Base-by-base conservation (phyloP, 2,329 filamentous ascomycete genomes). In the Penicillium corylophilum region DNA sequence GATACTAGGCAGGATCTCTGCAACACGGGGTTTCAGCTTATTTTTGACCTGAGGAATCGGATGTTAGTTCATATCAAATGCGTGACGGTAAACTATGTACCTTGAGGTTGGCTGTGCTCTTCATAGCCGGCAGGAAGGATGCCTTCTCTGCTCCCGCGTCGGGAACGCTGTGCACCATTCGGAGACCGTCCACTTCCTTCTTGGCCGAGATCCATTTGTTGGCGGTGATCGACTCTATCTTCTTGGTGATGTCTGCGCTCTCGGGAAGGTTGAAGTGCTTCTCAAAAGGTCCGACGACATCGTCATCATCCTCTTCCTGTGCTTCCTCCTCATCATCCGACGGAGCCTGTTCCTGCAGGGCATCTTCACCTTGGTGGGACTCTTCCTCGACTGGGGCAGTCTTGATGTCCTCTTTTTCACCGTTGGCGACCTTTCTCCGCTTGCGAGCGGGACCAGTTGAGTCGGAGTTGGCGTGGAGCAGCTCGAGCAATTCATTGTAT, bases 221-320 rank as follows among this genome's bases (percentile, higher is more conserved):
- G 10, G 73, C 66, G 6, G 72, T 65, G 26, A 78, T 73, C 18
- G 74, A 70, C 52, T 79, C 72, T 31, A 82, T 64, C 31, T 72
- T 81, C 59, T 74, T 73, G 1, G 79, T 74, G 7, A 90, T 73
- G 38, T 80, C 71, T 5, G 79, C 77, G 44, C 88, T 82, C 41
- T 92, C 81, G 0, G 85, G 83, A 38, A 79, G 79, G 29, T 84
- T 82, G 67, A 95, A 95, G 71, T 96, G 93, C 7, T 77, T 74
- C 57, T 94, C 88, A 64, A 95, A 96, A 0, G 90, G 87, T 68
- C 95, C 89, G 5, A 73, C 73, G 24, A 75, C 65, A 39, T 75
- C 71, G 23, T 75, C 69, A n/a, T 71, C 67, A 15, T 70, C 60
- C 5, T 68, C 70, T 31, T 57, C 66, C 22, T 71, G 56, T 4